These are phyloP conservation scores for Jatropha podagrica DNA, from an alignment of 441 rosid species.

Conservation along the genomic window DNA sequence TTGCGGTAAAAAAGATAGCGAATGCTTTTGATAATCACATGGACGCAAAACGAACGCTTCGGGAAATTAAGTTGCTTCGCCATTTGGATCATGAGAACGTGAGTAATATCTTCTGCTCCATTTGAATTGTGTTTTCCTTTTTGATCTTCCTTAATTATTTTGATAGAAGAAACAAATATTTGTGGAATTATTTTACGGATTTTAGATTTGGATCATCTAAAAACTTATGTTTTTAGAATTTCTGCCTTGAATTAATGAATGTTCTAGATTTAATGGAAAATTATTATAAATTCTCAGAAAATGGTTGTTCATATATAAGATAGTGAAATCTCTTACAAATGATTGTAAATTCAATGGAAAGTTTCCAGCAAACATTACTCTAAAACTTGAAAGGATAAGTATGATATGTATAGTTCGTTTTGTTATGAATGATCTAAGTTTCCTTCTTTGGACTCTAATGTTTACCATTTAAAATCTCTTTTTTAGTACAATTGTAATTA, in stretches of 20 bases:
- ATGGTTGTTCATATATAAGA: not conserved
- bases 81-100: constrained; percentile 98
- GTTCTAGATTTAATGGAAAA: not conserved
- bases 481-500: too few species aligned
- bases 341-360: not conserved
- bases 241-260: not conserved
- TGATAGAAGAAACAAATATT: not conserved
- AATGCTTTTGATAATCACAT: constrained; percentile 91
- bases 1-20: constrained; percentile 94
- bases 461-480: not conserved
- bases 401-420: not conserved
- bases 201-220: too few species aligned
- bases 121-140: not conserved
- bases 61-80: constrained; percentile 93
- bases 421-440: not conserved
- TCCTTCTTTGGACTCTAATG: not conserved
- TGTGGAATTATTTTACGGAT: not conserved
- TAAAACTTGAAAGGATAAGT: not conserved
- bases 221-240: too few species aligned
- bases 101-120: constrained; percentile 14
- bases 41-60: constrained; percentile 98
- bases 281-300: not conserved
- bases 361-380: too few species aligned
- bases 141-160: not conserved
- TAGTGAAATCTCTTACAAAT: not conserved